Evolutionary conservation across 768 basidiomycete genomes (phyloP).

Genomic region (Kockovaella imperatae): DNA sequence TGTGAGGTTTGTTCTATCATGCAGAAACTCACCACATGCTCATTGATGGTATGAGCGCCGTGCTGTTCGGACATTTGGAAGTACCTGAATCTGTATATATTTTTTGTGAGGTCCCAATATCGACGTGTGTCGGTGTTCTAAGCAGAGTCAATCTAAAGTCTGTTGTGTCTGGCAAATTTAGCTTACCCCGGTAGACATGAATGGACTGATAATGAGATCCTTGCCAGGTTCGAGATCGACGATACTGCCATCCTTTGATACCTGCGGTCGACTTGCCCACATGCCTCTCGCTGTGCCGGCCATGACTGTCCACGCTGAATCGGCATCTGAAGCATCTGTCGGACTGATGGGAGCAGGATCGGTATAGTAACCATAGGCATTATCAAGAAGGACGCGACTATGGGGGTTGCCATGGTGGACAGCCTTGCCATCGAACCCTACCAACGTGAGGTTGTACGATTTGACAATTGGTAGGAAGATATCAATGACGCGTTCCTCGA

Average conservation of each 20-base stretch:
- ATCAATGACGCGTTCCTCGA: conserved; percentile 19
- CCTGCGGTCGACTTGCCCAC: conserved; percentile 20
- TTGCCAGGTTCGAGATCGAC: conserved; percentile 17
- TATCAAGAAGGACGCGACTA: conserved; percentile 10
- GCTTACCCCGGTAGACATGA: conserved; percentile 18
- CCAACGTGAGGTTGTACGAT: conserved; percentile 30
- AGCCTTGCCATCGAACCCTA: conserved; percentile 21
- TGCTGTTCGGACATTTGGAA: neutral
- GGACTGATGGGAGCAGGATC: conserved; percentile 34
- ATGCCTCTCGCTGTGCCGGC: conserved; percentile 31
- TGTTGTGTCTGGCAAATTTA: neutral
- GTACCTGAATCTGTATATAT: conserved; percentile 41
- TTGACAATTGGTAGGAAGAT: conserved; percentile 26
- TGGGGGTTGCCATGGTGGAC: conserved; percentile 7
- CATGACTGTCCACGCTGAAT: conserved; percentile 31
- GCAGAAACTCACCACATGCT: conserved; percentile 1
- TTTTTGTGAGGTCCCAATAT: conserved; percentile 29
- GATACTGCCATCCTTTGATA: conserved; percentile 15
- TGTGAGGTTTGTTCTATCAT: neutral
- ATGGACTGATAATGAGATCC: conserved; percentile 18
- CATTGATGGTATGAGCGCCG: conserved; percentile 17
- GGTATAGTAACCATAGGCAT: conserved; percentile 25
- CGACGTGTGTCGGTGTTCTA: conserved; percentile 19
- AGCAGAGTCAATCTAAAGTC: neutral
- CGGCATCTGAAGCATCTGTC: conserved; percentile 9